These are phyloP conservation scores for Hypoxylon intermedium DNA, from an alignment of 495 filamentous ascomycete genomes.

Conservation along the genomic window DNA sequence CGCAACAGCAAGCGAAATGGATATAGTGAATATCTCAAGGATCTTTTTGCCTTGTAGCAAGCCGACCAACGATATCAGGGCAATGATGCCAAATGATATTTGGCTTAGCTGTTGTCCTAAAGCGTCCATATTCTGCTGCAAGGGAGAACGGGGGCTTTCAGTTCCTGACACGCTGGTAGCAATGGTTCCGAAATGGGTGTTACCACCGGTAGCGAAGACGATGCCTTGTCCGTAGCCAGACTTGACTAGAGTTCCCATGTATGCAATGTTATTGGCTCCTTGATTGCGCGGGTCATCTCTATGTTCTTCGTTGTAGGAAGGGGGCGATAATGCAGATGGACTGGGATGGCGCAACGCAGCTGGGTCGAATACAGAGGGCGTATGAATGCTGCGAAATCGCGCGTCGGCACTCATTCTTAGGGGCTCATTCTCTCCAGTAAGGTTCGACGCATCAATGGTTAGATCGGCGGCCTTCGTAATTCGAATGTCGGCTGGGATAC, in stretches of 20 bases:
- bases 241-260: constrained; percentile 97
- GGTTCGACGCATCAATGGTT: constrained; percentile 94
- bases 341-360: constrained; percentile 45
- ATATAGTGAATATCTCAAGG: constrained; percentile 97
- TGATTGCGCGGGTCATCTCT: constrained; percentile 43
- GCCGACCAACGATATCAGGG: constrained; percentile 85
- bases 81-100: constrained; percentile 94
- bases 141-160: constrained; percentile 89
- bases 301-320: constrained; percentile 30
- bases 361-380: constrained; percentile 32
- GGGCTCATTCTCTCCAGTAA: constrained; percentile 96
- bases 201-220: constrained; percentile 89
- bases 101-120: constrained; percentile 93
- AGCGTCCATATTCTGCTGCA: constrained; percentile 96
- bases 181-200: constrained; percentile 97
- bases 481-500: constrained; percentile 94
- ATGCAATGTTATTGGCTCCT: constrained; percentile 79
- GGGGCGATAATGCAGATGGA: constrained; percentile 44
- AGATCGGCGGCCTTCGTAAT: constrained; percentile 89
- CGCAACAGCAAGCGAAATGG: constrained; percentile 93
- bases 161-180: constrained; percentile 90
- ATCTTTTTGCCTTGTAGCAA: constrained; percentile 86
- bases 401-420: constrained; percentile 77
- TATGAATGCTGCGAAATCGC: constrained; percentile 63
- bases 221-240: constrained; percentile 96